These are phyloP conservation scores for Hura crepitans DNA, from an alignment of 441 rosid species.

Conservation along the genomic window DNA sequence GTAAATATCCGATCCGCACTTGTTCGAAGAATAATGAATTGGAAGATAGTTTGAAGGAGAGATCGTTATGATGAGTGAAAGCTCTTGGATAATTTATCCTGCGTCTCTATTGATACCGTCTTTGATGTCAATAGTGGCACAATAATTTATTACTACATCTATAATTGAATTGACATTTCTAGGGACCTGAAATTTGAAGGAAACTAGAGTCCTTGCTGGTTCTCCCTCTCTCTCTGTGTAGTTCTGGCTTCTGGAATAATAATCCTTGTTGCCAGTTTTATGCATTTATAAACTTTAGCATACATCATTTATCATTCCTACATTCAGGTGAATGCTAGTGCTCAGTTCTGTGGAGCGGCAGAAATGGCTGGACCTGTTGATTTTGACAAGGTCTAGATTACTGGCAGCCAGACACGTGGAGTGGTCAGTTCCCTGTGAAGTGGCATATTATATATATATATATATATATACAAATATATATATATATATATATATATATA, in stretches of 20 bases:
- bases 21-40: neutral
- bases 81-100: neutral
- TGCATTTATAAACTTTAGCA: slow-evolving; percentile 7
- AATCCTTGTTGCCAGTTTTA: neutral
- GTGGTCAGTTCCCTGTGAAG: slow-evolving; percentile 73
- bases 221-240: too few species aligned
- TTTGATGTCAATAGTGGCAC: neutral
- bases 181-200: neutral
- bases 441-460: slow-evolving; percentile 78
- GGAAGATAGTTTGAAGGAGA: slow-evolving; percentile 7
- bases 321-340: slow-evolving; percentile 79
- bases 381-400: slow-evolving; percentile 61
- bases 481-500: too few species aligned
- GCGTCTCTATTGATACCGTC: neutral
- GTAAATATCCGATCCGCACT: slow-evolving; percentile 35
- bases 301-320: slow-evolving; percentile 13
- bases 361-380: slow-evolving; percentile 77
- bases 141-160: neutral
- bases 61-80: neutral
- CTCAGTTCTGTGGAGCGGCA: slow-evolving; percentile 76
- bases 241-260: slow-evolving; percentile 7
- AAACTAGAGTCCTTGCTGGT: neutral
- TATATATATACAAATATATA: too few species aligned
- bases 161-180: neutral
- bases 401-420: slow-evolving; percentile 89